Conservation (phyloP, 805 yeast genomes). For the Tetrapisispora fleetii region DNA sequence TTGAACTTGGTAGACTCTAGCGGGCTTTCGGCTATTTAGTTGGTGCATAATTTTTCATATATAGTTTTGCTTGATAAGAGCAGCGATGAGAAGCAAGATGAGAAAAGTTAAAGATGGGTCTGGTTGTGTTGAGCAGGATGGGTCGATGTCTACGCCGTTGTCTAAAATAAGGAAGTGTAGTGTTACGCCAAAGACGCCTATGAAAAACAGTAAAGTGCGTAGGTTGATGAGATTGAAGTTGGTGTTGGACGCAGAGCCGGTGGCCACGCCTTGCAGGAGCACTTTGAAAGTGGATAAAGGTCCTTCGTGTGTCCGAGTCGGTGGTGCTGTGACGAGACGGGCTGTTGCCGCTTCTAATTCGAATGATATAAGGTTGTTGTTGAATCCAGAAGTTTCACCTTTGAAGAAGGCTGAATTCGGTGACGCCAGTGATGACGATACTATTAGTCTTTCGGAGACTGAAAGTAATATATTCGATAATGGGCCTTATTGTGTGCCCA, state of each 20-base stretch:
- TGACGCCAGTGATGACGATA: background rate
- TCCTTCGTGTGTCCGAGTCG: background rate
- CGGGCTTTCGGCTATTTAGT: too few relatives aligned
- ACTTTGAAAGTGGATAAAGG: background rate
- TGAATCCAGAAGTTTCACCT: background rate
- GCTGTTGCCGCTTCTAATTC: background rate
- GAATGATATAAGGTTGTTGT: background rate
- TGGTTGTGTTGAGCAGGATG: background rate
- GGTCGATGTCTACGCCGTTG: background rate
- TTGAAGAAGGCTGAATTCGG: too few relatives aligned
- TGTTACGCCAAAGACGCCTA: background rate
- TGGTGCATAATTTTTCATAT: too few relatives aligned
- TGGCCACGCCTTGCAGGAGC: background rate
- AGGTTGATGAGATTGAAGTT: background rate
- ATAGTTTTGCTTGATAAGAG: background rate
- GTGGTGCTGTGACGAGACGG: background rate
- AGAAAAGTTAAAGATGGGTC: background rate
- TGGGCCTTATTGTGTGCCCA: background rate
- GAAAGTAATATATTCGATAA: background rate
- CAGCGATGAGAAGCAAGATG: background rate
- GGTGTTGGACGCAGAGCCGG: too few relatives aligned
- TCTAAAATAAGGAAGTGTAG: background rate
- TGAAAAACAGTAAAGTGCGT: background rate
- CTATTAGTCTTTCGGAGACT: background rate
- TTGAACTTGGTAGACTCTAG: too few relatives aligned